Percentiles rank a stretch among this genome's conserved stretches.
Conservation (phyloP, 2,329 filamentous ascomycete genomes). For the Talaromyces sp. region DNA sequence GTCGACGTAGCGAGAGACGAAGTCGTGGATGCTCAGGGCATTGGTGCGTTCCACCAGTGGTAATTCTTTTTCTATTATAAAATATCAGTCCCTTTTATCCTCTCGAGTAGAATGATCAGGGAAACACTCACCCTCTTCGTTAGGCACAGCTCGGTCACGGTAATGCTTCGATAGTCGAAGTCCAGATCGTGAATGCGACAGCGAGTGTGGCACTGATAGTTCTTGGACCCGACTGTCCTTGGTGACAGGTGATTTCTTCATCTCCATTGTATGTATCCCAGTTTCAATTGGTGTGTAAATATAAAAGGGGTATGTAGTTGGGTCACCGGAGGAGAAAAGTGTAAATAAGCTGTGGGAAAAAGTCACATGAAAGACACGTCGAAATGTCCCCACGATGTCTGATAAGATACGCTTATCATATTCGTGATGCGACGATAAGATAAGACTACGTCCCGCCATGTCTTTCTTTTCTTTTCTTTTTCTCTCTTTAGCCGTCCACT, state of each 20-base stretch:
- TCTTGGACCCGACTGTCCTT: slow-evolving; percentile 1
- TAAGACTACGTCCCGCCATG: background rate
- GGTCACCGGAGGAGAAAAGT: background rate
- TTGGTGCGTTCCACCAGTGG: slow-evolving; percentile 45
- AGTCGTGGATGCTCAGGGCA: slow-evolving; percentile 37
- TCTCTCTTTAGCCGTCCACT: too few species aligned
- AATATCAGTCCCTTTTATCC: background rate
- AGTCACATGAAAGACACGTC: slow-evolving; percentile 12
- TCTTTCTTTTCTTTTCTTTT: too few species aligned
- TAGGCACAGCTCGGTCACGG: slow-evolving; percentile 11
- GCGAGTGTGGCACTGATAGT: slow-evolving; percentile 1
- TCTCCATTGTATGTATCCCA: background rate
- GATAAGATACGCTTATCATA: slow-evolving; percentile 6
- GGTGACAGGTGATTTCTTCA: background rate
- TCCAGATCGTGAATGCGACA: slow-evolving; percentile 16
- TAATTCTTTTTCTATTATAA: background rate
- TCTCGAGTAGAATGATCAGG: background rate
- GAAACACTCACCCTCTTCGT: slow-evolving; percentile 1
- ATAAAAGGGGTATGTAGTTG: background rate
- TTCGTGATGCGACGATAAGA: background rate
- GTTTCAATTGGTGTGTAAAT: background rate
- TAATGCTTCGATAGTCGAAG: slow-evolving; percentile 15
- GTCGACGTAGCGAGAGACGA: slow-evolving; percentile 28
- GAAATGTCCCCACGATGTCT: background rate
- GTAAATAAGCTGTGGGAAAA: slow-evolving; percentile 6